A percentile compares a stretch with the other conserved stretches of the same genome.
These are phyloP conservation scores for Trichomonascus vanleenenianus DNA, from an alignment of 805 yeast species.

Conservation along the genomic window DNA sequence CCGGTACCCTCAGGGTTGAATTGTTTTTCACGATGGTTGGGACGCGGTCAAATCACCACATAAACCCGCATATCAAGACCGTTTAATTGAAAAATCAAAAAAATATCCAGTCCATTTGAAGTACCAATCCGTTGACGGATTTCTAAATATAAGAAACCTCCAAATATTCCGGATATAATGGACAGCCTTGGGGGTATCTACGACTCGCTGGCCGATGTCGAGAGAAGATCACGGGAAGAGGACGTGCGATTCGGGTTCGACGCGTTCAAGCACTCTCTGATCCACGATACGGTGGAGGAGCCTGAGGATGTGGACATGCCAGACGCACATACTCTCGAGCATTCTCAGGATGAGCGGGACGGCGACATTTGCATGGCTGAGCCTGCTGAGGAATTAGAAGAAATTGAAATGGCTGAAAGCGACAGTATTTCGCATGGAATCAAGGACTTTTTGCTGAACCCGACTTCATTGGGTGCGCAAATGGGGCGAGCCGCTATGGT, in stretches of 20 bases:
- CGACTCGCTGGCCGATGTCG: slow-evolving; percentile 4
- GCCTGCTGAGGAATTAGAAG: neutral
- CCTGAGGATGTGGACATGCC: slow-evolving; percentile 2
- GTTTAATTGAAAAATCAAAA: no score
- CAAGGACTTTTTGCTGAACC: neutral
- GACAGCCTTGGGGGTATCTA: slow-evolving; percentile 1
- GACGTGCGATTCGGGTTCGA: neutral
- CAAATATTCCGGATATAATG: no score
- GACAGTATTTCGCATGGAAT: neutral
- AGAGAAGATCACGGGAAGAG: neutral
- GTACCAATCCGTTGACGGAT: no score
- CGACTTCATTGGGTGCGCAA: slow-evolving; percentile 1
- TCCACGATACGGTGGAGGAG: neutral
- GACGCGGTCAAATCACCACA: no score
- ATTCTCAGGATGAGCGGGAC: no score
- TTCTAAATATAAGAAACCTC: no score
- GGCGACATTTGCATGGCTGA: neutral
- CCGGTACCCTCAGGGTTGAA: no score
- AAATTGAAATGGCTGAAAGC: neutral
- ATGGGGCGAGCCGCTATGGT: neutral
- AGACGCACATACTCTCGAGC: neutral
- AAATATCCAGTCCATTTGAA: no score
- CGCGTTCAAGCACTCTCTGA: neutral
- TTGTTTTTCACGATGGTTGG: no score
- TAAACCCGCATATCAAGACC: no score